These are phyloP conservation scores for Tuber indicum DNA, from an alignment of 495 filamentous ascomycete species.

Conservation along the genomic window DNA sequence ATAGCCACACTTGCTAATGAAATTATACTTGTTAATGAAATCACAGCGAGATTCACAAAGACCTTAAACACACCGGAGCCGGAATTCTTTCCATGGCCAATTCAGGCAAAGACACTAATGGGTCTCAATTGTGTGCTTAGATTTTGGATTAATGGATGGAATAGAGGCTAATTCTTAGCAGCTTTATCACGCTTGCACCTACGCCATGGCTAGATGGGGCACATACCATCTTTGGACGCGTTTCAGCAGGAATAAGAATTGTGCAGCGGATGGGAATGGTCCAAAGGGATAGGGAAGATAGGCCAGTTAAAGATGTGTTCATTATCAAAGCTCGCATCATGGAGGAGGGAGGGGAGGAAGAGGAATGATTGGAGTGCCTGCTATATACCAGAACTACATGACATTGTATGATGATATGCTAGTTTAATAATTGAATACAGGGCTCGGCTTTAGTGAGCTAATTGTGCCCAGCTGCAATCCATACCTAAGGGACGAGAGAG, in stretches of 20 bases:
- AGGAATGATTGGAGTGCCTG: constrained; percentile 12
- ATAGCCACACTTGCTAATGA: background rate
- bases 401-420: background rate
- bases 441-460: background rate
- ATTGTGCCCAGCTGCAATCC: background rate
- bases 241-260: constrained; percentile 74
- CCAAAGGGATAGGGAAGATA: constrained; percentile 73
- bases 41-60: constrained; percentile 60
- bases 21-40: constrained; percentile 1
- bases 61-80: constrained; percentile 87
- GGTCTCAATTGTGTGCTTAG: constrained; percentile 55
- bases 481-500: background rate
- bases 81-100: constrained; percentile 96
- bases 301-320: constrained; percentile 74
- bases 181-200: constrained; percentile 86
- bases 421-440: background rate
- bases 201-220: constrained; percentile 97
- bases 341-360: constrained; percentile 52
- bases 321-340: constrained; percentile 66
- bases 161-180: constrained; percentile 44
- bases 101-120: constrained; percentile 87
- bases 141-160: background rate
- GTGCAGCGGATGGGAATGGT: constrained; percentile 88
- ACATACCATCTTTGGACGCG: constrained; percentile 93
- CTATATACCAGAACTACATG: background rate